Conservation (phyloP, 2,329 filamentous ascomycete genomes). For the Zymoseptoria brevis region DNA sequence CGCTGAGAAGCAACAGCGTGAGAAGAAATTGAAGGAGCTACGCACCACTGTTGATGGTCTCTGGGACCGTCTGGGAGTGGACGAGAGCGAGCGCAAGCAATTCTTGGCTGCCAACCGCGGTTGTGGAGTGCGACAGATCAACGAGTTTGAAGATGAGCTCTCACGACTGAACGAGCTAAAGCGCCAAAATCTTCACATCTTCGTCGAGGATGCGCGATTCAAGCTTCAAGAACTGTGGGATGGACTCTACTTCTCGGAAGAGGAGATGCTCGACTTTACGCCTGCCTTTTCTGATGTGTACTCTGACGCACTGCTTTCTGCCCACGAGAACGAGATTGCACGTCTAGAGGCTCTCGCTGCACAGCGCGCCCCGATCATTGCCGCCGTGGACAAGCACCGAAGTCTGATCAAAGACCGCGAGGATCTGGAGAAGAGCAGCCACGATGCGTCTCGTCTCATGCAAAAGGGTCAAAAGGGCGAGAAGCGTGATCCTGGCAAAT, state of each 20-base stretch:
- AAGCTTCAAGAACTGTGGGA: conserved; percentile 96
- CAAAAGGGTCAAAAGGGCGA: conserved; percentile 86
- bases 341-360: conserved; percentile 75
- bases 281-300: conserved; percentile 89
- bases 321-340: conserved; percentile 84
- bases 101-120: conserved; percentile 86
- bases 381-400: conserved; percentile 75
- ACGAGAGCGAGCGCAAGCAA: conserved; percentile 71
- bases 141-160: conserved; percentile 91
- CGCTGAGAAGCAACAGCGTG: conserved; percentile 80
- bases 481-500: conserved; percentile 85
- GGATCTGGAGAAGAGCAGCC: conserved; percentile 79
- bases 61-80: conserved; percentile 81
- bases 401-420: conserved; percentile 77
- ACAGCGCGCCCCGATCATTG: conserved; percentile 75
- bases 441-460: conserved; percentile 91
- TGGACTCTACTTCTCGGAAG: conserved; percentile 84
- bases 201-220: conserved; percentile 87
- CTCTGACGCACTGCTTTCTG: conserved; percentile 87
- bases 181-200: conserved; percentile 86
- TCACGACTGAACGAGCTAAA: conserved; percentile 83
- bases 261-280: conserved; percentile 97
- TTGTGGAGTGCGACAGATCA: conserved; percentile 83
- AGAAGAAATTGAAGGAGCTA: conserved; percentile 69
- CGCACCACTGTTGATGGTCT: conserved; percentile 70